phyloP scores from a whole-genome alignment of 495 filamentous ascomycete species.

The Talaromyces trachyspermus region DNA sequence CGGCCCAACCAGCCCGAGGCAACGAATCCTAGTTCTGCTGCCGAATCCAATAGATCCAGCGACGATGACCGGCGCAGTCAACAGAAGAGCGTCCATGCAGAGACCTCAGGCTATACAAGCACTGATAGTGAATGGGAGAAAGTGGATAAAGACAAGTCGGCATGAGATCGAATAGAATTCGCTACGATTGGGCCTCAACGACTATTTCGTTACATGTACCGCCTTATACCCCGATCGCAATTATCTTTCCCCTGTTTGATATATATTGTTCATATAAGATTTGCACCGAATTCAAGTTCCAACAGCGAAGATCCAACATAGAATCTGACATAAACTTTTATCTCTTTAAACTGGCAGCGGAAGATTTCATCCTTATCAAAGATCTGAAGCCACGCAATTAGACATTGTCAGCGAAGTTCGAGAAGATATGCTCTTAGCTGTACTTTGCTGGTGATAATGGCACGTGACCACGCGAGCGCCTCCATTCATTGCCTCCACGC shows the following conservation, averaged over 20 bases:
- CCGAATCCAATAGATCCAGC: slow-evolving; percentile 17
- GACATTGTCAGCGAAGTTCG: too few species aligned
- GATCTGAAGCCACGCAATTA: too few species aligned
- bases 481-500: not conserved
- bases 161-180: slow-evolving; percentile 1
- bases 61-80: slow-evolving; percentile 29
- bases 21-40: slow-evolving; percentile 18
- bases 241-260: too few species aligned
- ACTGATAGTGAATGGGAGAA: slow-evolving; percentile 54
- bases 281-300: too few species aligned
- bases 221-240: too few species aligned
- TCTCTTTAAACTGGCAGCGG: too few species aligned
- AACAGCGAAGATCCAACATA: too few species aligned
- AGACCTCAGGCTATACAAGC: slow-evolving; percentile 44
- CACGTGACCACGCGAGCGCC: slow-evolving; percentile 9
- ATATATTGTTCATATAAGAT: too few species aligned
- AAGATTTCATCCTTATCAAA: too few species aligned
- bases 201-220: too few species aligned
- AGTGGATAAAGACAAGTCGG: slow-evolving; percentile 34
- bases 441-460: not conserved
- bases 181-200: too few species aligned
- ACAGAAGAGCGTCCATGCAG: slow-evolving; percentile 33
- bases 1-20: slow-evolving; percentile 14
- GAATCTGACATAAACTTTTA: too few species aligned
- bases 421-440: not conserved